These are phyloP conservation scores for Neltuma alba DNA, from an alignment of 306 rosid species.

Conservation along the genomic window DNA sequence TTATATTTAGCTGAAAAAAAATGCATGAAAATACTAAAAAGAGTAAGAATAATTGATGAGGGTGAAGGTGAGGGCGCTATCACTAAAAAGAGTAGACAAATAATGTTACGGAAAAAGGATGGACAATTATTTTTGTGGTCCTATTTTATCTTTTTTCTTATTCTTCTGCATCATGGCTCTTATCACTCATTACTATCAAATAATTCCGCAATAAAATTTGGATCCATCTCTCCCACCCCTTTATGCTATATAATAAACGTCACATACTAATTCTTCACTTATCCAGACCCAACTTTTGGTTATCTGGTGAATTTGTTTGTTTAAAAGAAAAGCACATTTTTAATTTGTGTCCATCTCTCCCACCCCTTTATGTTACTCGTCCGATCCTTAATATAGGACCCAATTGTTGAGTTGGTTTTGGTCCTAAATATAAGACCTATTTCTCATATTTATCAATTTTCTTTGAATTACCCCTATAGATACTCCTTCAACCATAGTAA, in stretches of 20 bases:
- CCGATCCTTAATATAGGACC: too few species aligned
- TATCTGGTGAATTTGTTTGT: too few species aligned
- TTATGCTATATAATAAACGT: background rate
- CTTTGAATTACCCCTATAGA: too few species aligned
- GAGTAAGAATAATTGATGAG: background rate
- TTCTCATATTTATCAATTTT: too few species aligned
- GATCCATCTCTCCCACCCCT: background rate
- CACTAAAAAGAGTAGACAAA: constrained; percentile 29
- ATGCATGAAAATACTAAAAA: background rate
- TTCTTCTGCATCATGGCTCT: background rate
- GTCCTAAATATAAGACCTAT: too few species aligned
- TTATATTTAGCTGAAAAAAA: too few species aligned
- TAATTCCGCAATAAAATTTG: constrained; percentile 20
- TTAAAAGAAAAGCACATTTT: too few species aligned
- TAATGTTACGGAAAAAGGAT: constrained; percentile 35
- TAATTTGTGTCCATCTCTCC: too few species aligned
- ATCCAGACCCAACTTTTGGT: too few species aligned
- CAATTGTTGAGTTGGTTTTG: too few species aligned
- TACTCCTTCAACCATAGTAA: too few species aligned
- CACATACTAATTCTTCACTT: background rate
- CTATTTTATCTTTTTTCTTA: constrained; percentile 7
- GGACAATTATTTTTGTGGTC: constrained; percentile 38
- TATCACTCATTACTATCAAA: constrained; percentile 33
- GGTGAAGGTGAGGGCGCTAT: constrained; percentile 21
- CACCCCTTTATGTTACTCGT: too few species aligned